Percentiles rank a stretch among this genome's conserved stretches.
Evolutionary conservation across 2,329 filamentous ascomycete genomes (phyloP).

Genomic region (Ascocoryne sarcoides): DNA sequence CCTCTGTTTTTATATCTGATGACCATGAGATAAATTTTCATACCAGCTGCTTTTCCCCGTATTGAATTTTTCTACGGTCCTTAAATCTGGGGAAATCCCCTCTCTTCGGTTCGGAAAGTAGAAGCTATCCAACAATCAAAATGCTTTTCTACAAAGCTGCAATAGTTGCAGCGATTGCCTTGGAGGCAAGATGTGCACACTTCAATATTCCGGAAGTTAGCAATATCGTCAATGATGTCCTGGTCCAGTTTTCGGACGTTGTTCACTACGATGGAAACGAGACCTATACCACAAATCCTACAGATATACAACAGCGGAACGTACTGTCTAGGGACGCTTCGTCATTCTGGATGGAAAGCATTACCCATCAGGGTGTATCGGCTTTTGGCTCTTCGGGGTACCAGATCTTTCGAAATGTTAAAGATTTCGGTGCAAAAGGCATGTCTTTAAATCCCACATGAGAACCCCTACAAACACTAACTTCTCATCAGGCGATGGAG

Average conservation of each 20-base stretch:
- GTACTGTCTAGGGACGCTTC: slow-evolving; percentile 2
- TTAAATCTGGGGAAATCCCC: no score
- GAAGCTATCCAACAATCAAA: neutral
- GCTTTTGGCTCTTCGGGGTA: slow-evolving; percentile 11
- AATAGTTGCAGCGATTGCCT: neutral
- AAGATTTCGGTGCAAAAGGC: slow-evolving; percentile 17
- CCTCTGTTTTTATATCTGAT: neutral
- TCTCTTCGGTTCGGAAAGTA: neutral
- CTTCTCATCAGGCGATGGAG: slow-evolving; percentile 38
- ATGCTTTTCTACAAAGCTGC: neutral
- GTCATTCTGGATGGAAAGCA: slow-evolving; percentile 16
- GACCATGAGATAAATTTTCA: neutral
- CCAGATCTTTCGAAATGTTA: slow-evolving; percentile 18
- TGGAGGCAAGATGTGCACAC: neutral
- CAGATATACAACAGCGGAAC: neutral
- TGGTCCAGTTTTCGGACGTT: neutral
- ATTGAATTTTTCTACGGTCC: neutral
- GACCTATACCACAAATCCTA: neutral
- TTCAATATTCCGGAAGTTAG: neutral
- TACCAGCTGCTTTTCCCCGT: neutral
- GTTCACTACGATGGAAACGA: slow-evolving; percentile 19
- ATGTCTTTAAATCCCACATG: neutral
- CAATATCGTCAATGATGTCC: neutral
- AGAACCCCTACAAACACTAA: neutral
- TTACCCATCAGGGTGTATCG: slow-evolving; percentile 16